Evolutionary conservation across 306 rosid genomes (phyloP).

Genomic region (Bauhinia variegata): DNA sequence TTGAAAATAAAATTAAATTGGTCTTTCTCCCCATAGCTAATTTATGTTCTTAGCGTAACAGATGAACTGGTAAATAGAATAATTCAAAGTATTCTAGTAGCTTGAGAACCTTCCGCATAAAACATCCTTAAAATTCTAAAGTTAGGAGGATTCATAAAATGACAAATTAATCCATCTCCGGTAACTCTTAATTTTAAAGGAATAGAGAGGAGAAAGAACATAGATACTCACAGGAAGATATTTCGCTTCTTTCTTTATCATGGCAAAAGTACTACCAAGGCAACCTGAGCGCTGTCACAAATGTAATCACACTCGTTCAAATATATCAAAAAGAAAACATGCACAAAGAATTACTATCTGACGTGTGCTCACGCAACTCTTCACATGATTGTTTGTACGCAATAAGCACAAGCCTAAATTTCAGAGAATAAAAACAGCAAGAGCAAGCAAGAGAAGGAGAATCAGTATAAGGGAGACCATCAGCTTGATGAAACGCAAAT

Average conservation of each 20-base stretch:
- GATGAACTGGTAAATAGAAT: neutral
- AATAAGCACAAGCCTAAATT: neutral
- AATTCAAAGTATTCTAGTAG: neutral
- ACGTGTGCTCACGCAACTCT: neutral
- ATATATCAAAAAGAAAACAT: constrained; percentile 1
- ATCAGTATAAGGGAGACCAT: neutral
- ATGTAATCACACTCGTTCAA: constrained; percentile 23
- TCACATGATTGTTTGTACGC: neutral
- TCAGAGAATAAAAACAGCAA: neutral
- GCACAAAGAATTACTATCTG: constrained; percentile 1
- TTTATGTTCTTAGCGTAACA: too few relatives aligned
- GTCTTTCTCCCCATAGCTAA: too few relatives aligned
- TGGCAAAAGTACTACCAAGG: constrained; percentile 84
- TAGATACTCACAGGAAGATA: constrained; percentile 70
- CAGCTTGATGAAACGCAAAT: neutral
- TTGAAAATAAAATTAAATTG: neutral
- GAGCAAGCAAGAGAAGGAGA: neutral
- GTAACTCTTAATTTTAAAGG: neutral
- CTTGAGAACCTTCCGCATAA: constrained; percentile 9
- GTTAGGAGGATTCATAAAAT: neutral
- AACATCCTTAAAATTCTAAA: constrained; percentile 1
- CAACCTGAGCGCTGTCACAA: constrained; percentile 75
- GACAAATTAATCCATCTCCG: neutral
- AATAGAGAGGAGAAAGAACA: constrained; percentile 1
- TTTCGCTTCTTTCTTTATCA: constrained; percentile 74